Percentiles rank a stretch among this genome's conserved stretches.
Conservation (phyloP, 306 rosid genomes). For the Lupinus albus region DNA sequence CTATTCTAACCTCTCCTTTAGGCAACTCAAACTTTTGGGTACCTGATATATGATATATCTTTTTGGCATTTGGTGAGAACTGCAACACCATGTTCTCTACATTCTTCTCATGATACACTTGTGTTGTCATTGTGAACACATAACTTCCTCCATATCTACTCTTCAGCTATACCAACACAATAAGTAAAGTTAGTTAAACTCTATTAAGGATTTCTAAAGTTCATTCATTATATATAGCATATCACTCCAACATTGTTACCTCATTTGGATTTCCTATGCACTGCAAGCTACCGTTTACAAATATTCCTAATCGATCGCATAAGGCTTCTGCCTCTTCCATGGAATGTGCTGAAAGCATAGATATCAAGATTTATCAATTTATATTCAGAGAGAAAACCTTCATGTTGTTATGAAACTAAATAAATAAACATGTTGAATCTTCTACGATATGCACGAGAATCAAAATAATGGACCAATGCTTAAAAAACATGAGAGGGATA, state of each 20-base stretch:
- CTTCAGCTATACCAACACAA: slow-evolving; percentile 62
- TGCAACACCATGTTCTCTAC: slow-evolving; percentile 66
- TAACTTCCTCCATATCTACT: slow-evolving; percentile 88
- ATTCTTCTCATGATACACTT: slow-evolving; percentile 59
- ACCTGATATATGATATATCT: slow-evolving; percentile 73
- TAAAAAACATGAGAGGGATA: slow-evolving; percentile 36
- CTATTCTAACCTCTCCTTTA: slow-evolving; percentile 69
- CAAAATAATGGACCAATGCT: slow-evolving; percentile 4
- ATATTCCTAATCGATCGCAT: slow-evolving; percentile 83
- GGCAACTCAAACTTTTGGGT: slow-evolving; percentile 94
- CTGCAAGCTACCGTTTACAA: slow-evolving; percentile 82
- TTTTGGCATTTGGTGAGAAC: slow-evolving; percentile 70
- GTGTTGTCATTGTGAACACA: slow-evolving; percentile 88
- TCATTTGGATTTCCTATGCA: slow-evolving; percentile 90
- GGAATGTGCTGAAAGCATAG: slow-evolving; percentile 75
- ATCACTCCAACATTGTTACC: slow-evolving; percentile 48
- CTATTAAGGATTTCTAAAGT: background rate
- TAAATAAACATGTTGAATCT: background rate
- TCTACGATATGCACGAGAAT: slow-evolving; percentile 7
- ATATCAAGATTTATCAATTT: slow-evolving; percentile 35
- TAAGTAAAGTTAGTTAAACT: slow-evolving; percentile 6
- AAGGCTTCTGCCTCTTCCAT: slow-evolving; percentile 95
- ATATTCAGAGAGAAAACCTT: background rate
- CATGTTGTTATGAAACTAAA: slow-evolving; percentile 23
- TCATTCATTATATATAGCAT: slow-evolving; percentile 29